Evolutionary conservation across 2,329 filamentous ascomycete species (phyloP).

Genomic region (Cladosporium oxysporum): DNA sequence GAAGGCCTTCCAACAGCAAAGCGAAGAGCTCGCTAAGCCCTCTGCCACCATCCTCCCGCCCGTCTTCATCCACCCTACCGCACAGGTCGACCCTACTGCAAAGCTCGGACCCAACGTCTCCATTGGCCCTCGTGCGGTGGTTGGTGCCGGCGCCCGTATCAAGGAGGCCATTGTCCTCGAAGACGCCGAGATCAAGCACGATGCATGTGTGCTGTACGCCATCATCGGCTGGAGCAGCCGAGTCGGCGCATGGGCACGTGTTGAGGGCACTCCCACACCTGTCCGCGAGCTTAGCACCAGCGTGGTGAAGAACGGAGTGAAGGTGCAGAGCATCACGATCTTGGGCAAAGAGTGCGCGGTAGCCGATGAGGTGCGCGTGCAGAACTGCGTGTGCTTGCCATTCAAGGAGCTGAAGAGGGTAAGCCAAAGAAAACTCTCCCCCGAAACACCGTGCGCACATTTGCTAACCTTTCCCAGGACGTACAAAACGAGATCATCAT

Average conservation of each 20-base stretch:
- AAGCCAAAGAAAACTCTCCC: background rate
- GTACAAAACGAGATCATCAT: conserved; percentile 22
- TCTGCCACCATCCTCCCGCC: conserved; percentile 87
- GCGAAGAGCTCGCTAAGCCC: conserved; percentile 77
- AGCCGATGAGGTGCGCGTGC: conserved; percentile 89
- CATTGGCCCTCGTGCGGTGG: conserved; percentile 81
- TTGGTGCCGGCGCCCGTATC: conserved; percentile 85
- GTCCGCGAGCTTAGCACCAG: conserved; percentile 87
- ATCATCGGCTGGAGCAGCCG: conserved; percentile 98
- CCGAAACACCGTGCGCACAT: too few relatives aligned
- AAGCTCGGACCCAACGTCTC: conserved; percentile 97
- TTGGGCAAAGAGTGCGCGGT: conserved; percentile 94
- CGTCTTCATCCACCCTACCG: conserved; percentile 92
- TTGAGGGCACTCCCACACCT: conserved; percentile 90
- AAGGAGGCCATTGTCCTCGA: conserved; percentile 97
- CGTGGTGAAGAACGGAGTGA: conserved; percentile 96
- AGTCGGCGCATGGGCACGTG: conserved; percentile 95
- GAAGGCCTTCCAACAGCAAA: conserved; percentile 82
- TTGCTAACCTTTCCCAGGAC: conserved; percentile 1
- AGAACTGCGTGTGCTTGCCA: conserved; percentile 96
- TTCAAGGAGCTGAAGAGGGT: conserved; percentile 97
- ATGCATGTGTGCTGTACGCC: conserved; percentile 90
- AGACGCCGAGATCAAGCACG: conserved; percentile 93
- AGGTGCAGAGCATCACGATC: conserved; percentile 98
- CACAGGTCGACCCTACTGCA: conserved; percentile 86